Evolutionary conservation across 2,329 filamentous ascomycete genomes (phyloP).

Genomic region (Xylariomycetidae sp.): DNA sequence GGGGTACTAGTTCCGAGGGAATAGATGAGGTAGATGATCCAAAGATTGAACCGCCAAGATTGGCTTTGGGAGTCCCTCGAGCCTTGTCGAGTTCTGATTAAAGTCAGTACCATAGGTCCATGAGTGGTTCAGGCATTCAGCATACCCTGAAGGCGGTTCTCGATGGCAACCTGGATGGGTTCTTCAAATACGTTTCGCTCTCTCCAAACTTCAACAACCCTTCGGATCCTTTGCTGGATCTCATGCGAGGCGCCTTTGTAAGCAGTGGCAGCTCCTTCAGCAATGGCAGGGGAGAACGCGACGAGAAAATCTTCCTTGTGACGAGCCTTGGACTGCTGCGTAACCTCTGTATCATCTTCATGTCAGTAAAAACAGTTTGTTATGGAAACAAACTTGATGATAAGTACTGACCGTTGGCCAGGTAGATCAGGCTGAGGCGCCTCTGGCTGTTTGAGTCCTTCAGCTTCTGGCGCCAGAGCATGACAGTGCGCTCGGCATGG

Average conservation of each 20-base stretch:
- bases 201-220: slow-evolving; percentile 93
- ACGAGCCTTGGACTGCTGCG: slow-evolving; percentile 90
- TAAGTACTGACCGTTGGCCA: slow-evolving; percentile 73
- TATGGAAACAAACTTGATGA: slow-evolving; percentile 1
- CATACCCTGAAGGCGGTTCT: slow-evolving; percentile 73
- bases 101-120: slow-evolving; percentile 15
- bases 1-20: slow-evolving; percentile 70
- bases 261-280: slow-evolving; percentile 82
- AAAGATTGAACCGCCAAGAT: slow-evolving; percentile 63
- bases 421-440: slow-evolving; percentile 84
- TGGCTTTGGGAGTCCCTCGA: slow-evolving; percentile 46
- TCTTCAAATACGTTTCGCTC: slow-evolving; percentile 78
- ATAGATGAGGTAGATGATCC: slow-evolving; percentile 52
- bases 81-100: slow-evolving; percentile 57
- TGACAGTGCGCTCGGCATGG: slow-evolving; percentile 85
- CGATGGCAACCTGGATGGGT: slow-evolving; percentile 75
- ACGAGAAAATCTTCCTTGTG: slow-evolving; percentile 89
- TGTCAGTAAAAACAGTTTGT: slow-evolving; percentile 16
- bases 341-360: slow-evolving; percentile 69
- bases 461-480: slow-evolving; percentile 85
- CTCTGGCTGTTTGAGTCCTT: slow-evolving; percentile 85
- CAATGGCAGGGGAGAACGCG: slow-evolving; percentile 87
- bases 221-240: slow-evolving; percentile 78
- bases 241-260: slow-evolving; percentile 87
- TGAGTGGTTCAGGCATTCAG: too few species aligned